phyloP scores from a whole-genome alignment of 2,329 filamentous ascomycete genomes.

The Rasamsonia emersonii region DNA sequence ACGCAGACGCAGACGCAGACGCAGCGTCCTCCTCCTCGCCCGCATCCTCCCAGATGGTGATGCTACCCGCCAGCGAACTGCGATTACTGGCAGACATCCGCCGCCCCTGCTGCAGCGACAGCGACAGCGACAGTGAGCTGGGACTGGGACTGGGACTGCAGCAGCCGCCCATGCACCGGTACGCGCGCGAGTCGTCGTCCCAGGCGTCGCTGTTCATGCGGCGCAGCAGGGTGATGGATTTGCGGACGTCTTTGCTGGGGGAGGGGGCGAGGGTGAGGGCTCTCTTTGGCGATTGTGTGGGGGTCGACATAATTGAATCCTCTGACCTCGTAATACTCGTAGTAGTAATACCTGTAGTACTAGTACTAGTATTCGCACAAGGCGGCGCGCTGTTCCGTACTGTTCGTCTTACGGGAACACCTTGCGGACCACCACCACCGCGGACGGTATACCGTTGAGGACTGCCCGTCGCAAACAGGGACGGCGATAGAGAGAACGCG shows the following conservation, averaged over 20 bases:
- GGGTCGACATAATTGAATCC: too few species aligned
- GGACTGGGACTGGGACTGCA: too few species aligned
- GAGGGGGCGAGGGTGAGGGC: slow-evolving; percentile 5
- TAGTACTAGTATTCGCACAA: too few species aligned
- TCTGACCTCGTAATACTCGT: too few species aligned
- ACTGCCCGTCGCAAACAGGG: slow-evolving; percentile 15
- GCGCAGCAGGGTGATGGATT: slow-evolving; percentile 20
- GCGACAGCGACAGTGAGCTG: too few species aligned
- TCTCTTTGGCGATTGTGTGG: slow-evolving; percentile 12
- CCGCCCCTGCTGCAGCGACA: too few species aligned
- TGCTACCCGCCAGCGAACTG: slow-evolving; percentile 12
- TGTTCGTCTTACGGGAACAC: too few species aligned
- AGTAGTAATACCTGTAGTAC: too few species aligned
- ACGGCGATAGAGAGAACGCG: slow-evolving; percentile 14
- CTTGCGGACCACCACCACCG: too few species aligned
- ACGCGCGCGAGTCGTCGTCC: slow-evolving; percentile 9
- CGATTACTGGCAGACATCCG: slow-evolving; percentile 5
- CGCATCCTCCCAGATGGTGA: slow-evolving; percentile 34
- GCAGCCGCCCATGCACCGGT: slow-evolving; percentile 7
- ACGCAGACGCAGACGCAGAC: too few species aligned
- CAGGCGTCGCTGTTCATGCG: slow-evolving; percentile 16
- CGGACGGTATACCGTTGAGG: slow-evolving; percentile 25
- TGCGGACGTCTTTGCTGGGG: slow-evolving; percentile 16
- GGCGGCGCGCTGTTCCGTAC: too few species aligned
- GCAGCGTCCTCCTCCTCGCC: slow-evolving; percentile 5